phyloP scores from a whole-genome alignment of 164 flowering plant species.

The Magnolia kwangsiensis region DNA sequence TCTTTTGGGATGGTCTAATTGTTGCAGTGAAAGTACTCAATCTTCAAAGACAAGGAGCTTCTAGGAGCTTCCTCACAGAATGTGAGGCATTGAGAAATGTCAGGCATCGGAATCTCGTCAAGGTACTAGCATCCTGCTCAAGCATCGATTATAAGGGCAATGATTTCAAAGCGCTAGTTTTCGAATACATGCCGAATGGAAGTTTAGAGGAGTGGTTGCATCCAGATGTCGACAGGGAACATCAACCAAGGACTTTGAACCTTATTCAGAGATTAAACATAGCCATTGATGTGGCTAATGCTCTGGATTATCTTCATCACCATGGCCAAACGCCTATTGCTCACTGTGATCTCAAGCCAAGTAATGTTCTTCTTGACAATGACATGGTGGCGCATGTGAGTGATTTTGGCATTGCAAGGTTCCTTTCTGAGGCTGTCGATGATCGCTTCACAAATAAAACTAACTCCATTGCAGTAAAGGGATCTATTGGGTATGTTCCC shows the following conservation, averaged over 20 bases:
- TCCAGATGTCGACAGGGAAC: neutral
- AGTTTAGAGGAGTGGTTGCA: slow-evolving; percentile 31
- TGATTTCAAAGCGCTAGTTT: slow-evolving; percentile 33
- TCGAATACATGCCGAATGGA: slow-evolving; percentile 29
- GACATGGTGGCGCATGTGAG: slow-evolving; percentile 28
- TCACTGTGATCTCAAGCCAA: slow-evolving; percentile 36
- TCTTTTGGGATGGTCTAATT: neutral
- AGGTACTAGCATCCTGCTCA: slow-evolving; percentile 32
- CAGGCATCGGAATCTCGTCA: slow-evolving; percentile 31
- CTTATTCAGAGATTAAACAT: slow-evolving; percentile 20
- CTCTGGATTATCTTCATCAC: slow-evolving; percentile 28
- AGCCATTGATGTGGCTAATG: slow-evolving; percentile 27
- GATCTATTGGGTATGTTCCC: slow-evolving; percentile 27
- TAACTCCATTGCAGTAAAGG: slow-evolving; percentile 14
- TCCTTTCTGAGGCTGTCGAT: slow-evolving; percentile 2
- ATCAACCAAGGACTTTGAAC: slow-evolving; percentile 7
- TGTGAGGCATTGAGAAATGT: slow-evolving; percentile 30
- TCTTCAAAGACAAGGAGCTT: slow-evolving; percentile 23
- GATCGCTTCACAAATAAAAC: too few relatives aligned
- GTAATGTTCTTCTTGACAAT: slow-evolving; percentile 30
- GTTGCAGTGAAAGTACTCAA: slow-evolving; percentile 42
- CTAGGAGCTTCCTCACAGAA: slow-evolving; percentile 35
- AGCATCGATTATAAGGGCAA: slow-evolving; percentile 28
- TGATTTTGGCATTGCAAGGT: slow-evolving; percentile 28
- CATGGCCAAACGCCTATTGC: slow-evolving; percentile 21